These are phyloP conservation scores for Bipolaris gigantea DNA, from an alignment of 2,329 filamentous ascomycete species.

Conservation along the genomic window DNA sequence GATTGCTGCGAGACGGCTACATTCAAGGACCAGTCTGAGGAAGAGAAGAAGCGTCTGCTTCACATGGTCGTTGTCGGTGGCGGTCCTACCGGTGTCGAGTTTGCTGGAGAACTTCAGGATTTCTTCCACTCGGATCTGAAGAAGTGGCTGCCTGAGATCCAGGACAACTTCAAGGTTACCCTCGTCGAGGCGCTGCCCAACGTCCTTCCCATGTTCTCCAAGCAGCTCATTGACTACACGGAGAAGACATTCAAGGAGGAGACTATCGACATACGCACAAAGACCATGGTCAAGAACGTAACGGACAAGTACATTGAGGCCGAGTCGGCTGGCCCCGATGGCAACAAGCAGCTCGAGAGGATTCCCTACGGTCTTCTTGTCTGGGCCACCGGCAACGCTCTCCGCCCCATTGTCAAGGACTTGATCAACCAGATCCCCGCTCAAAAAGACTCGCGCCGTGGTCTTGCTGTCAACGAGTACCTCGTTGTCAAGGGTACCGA, in stretches of 20 bases:
- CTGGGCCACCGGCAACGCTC: slow-evolving; percentile 96
- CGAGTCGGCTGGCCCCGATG: slow-evolving; percentile 77
- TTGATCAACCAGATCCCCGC: slow-evolving; percentile 90
- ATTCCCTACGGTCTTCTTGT: slow-evolving; percentile 96
- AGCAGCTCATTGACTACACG: slow-evolving; percentile 98
- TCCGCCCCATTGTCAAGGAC: slow-evolving; percentile 86
- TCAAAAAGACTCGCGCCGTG: slow-evolving; percentile 91
- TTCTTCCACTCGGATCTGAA: slow-evolving; percentile 98
- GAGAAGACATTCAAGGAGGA: slow-evolving; percentile 99
- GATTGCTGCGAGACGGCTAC: slow-evolving; percentile 98
- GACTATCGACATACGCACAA: slow-evolving; percentile 94
- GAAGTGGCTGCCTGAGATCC: slow-evolving; percentile 96
- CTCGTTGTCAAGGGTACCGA: slow-evolving; percentile 95
- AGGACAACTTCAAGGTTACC: slow-evolving; percentile 93
- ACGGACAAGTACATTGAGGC: slow-evolving; percentile 92
- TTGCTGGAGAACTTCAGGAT: slow-evolving; percentile 96
- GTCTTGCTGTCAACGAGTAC: slow-evolving; percentile 97
- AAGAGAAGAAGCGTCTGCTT: slow-evolving; percentile 89
- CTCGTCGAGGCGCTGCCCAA: slow-evolving; percentile 96
- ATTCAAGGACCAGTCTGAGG: slow-evolving; percentile 90
- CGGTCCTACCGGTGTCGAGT: slow-evolving; percentile 96
- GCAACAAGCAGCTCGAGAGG: slow-evolving; percentile 75
- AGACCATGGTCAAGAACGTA: slow-evolving; percentile 98
- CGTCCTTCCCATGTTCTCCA: slow-evolving; percentile 96
- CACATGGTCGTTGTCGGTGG: slow-evolving; percentile 91